Percentiles rank a stretch among this genome's conserved stretches.
These are phyloP conservation scores for Cryptococcus maquisensis DNA, from an alignment of 1,284 basidiomycete genomes.

Conservation along the genomic window DNA sequence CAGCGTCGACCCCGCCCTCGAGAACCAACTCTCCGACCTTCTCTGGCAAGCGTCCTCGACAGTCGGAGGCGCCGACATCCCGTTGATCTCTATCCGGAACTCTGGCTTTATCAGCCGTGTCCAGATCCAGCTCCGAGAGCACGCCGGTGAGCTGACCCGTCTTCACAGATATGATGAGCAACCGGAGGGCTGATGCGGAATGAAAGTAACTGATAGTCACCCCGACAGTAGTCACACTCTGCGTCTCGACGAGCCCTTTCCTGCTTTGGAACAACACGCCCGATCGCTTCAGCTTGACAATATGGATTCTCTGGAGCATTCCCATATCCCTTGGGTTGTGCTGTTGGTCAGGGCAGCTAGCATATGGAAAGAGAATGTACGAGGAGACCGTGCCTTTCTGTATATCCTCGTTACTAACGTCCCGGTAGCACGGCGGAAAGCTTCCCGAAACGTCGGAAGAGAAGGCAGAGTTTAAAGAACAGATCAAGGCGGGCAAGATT, in stretches of 20 bases:
- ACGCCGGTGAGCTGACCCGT: constrained; percentile 64
- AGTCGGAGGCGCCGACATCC: constrained; percentile 52
- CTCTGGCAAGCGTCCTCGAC: constrained; percentile 58
- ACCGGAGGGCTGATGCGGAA: background rate
- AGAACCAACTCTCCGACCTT: constrained; percentile 60
- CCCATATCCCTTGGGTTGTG: constrained; percentile 79
- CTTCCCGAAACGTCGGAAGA: constrained; percentile 56
- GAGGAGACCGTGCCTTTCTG: constrained; percentile 7
- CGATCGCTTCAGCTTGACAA: constrained; percentile 64
- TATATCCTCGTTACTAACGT: background rate
- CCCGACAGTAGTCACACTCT: constrained; percentile 78
- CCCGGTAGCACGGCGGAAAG: constrained; percentile 26
- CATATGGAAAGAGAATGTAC: constrained; percentile 62
- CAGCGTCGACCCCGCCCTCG: constrained; percentile 60
- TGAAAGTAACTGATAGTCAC: constrained; percentile 86
- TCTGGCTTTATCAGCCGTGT: constrained; percentile 87
- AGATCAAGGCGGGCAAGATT: constrained; percentile 34
- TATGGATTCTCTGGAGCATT: constrained; percentile 80
- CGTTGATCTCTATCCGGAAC: constrained; percentile 71
- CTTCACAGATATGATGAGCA: background rate
- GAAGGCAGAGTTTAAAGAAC: constrained; percentile 71
- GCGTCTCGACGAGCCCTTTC: constrained; percentile 84
- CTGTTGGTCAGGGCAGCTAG: constrained; percentile 78
- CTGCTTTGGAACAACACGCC: constrained; percentile 68
- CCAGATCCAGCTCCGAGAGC: constrained; percentile 78